Evolutionary conservation across 495 filamentous ascomycete genomes (phyloP), one percentile per base, ranked within the genome.

Genomic region (Diplogelasinospora grovesii): DNA sequence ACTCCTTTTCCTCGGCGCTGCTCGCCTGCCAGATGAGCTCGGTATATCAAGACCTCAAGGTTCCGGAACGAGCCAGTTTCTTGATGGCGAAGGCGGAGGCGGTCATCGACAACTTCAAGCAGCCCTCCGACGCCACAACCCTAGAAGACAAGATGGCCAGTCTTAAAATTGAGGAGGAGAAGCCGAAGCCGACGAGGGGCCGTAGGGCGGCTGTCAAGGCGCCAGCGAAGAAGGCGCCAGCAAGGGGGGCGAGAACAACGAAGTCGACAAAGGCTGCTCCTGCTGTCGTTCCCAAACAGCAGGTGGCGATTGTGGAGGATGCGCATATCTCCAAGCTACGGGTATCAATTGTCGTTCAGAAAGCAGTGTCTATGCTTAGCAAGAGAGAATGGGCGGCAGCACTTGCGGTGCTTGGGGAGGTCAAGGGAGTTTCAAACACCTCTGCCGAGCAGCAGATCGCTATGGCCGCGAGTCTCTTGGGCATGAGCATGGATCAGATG

Each of bases 401-500:
- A 3, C 53, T 69, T 19, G 49, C 63, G 3, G 53, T 75, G 8
- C 65, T 88, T 7, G 49, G 62, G 23, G 65, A 71, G 21, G 69
- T 73, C 21, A 60, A 56, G 13, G 58, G 61, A 13, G 59, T 66
- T 63, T 56, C 43, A 57, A 61, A 49, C 27, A 64, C 64, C 72
- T 7, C 43, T 57, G 15, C 64, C 50, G 43, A 68, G 24, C 49
- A 74, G 30, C 66, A 70, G 9, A 56, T 83, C n/a, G 59, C 69
- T n/a, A 69, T 73, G 57, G 79, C 80, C 2, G 70, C 71, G 29
- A 66, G 73, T 26, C 63, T 79, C 6, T 59, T 85, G 39, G 59
- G 70, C 5, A 69, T 79, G 59, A 81, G 74, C 38, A 59, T 83
- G 47, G 76, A 79, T 14, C 70, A 79, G 35, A 80, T 98, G 63